phyloP scores from a whole-genome alignment of 345 rosid genomes.

The Draba incana region DNA sequence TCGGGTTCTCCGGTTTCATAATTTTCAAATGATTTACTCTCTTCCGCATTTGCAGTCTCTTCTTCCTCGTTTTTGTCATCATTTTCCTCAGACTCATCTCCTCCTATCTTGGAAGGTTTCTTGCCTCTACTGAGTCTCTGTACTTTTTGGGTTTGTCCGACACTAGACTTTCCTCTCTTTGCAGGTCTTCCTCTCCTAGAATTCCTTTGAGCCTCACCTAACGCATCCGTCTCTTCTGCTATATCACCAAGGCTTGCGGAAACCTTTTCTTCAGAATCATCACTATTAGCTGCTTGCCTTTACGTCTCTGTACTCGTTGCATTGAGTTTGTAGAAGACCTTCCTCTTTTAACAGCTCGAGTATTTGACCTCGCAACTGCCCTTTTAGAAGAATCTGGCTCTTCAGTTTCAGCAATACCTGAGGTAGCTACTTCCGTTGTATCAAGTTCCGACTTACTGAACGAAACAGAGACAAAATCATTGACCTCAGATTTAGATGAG shows the following conservation, averaged over 20 bases:
- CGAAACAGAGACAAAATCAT: constrained; percentile 25
- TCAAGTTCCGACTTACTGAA: constrained; percentile 50
- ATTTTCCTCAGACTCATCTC: constrained; percentile 57
- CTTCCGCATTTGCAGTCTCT: constrained; percentile 17
- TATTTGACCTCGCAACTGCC: constrained; percentile 48
- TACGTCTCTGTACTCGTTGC: constrained; percentile 51
- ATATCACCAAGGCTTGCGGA: constrained; percentile 28
- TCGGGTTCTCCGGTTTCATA: constrained; percentile 42
- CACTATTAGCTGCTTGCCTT: constrained; percentile 53
- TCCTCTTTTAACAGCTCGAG: constrained; percentile 48
- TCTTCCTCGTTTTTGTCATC: constrained; percentile 19
- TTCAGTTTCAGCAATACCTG: constrained; percentile 29
- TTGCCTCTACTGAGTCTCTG: constrained; percentile 44
- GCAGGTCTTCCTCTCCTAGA: constrained; percentile 33
- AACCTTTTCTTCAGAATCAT: constrained; percentile 42
- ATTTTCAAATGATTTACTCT: constrained; percentile 24
- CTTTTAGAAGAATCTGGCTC: constrained; percentile 36
- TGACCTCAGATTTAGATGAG: background rate
- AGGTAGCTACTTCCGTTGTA: constrained; percentile 35
- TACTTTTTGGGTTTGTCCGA: constrained; percentile 37
- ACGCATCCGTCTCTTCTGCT: constrained; percentile 26
- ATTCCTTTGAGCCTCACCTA: constrained; percentile 23
- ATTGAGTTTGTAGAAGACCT: constrained; percentile 40
- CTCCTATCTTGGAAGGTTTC: constrained; percentile 55
- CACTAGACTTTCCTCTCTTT: constrained; percentile 32